A percentile compares a stretch with the other conserved stretches of the same genome.
Conservation (phyloP, 2,329 filamentous ascomycete species). For the Hymenoscyphus fructigenus region DNA sequence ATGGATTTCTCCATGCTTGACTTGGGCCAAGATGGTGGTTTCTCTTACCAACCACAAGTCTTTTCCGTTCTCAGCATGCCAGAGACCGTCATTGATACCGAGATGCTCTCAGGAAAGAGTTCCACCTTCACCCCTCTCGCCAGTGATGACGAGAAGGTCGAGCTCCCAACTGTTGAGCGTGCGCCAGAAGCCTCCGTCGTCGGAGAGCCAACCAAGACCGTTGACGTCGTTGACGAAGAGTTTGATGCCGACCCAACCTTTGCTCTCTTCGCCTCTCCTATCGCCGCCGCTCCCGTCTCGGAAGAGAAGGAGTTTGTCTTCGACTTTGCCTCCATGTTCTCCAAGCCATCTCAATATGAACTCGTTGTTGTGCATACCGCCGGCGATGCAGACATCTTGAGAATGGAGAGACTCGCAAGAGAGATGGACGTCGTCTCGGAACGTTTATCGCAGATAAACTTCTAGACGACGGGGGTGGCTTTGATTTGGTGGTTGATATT, state of each 20-base stretch:
- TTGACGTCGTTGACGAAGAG: constrained; percentile 48
- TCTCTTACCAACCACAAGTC: constrained; percentile 66
- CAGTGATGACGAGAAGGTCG: constrained; percentile 48
- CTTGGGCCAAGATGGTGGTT: constrained; percentile 52
- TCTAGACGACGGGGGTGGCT: constrained; percentile 19
- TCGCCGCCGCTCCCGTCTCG: constrained; percentile 21
- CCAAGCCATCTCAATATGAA: constrained; percentile 63
- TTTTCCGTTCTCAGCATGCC: constrained; percentile 72
- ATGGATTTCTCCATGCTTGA: constrained; percentile 74
- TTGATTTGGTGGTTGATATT: constrained; percentile 12
- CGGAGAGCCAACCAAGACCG: constrained; percentile 16
- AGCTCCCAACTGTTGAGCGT: constrained; percentile 48
- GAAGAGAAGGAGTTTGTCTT: constrained; percentile 32
- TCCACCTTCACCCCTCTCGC: constrained; percentile 48
- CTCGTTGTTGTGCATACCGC: constrained; percentile 61
- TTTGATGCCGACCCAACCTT: constrained; percentile 64
- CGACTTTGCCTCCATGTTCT: constrained; percentile 47
- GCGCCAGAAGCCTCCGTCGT: constrained; percentile 29
- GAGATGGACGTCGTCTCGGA: constrained; percentile 31
- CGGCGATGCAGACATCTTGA: constrained; percentile 34
- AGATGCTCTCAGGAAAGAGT: constrained; percentile 69
- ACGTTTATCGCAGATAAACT: constrained; percentile 27
- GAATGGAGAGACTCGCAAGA: constrained; percentile 27
- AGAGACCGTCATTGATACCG: constrained; percentile 53
- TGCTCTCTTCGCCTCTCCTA: constrained; percentile 54